Percentiles rank a stretch among this genome's conserved stretches.
These are phyloP conservation scores for Potentilla sterilis DNA, from an alignment of 306 rosid genomes.

Conservation along the genomic window DNA sequence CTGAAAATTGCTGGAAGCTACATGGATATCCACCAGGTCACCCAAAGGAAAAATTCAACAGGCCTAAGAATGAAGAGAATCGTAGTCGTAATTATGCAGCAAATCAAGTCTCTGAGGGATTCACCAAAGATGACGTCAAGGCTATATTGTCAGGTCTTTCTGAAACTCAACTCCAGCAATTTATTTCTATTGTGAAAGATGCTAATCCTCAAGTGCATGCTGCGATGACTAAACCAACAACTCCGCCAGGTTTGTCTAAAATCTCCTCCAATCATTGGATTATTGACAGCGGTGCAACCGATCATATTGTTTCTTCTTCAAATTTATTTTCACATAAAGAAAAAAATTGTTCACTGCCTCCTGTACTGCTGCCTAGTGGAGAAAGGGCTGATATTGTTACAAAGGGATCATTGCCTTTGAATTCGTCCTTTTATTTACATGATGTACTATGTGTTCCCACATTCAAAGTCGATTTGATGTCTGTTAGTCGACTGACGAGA, in stretches of 20 bases:
- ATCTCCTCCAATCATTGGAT: neutral
- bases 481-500: neutral
- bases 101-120: neutral
- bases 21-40: neutral
- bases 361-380: neutral
- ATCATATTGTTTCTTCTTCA: neutral
- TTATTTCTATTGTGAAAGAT: too few relatives aligned
- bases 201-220: neutral
- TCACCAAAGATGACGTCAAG: too few relatives aligned
- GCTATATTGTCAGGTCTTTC: too few relatives aligned
- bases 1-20: neutral
- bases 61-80: too few relatives aligned
- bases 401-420: neutral
- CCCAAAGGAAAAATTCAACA: neutral
- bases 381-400: neutral
- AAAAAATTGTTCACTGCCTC: neutral
- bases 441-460: conserved; percentile 9
- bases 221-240: neutral
- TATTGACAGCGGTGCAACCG: neutral
- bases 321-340: too few relatives aligned
- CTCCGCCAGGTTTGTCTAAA: neutral
- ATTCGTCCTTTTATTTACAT: neutral
- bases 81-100: too few relatives aligned
- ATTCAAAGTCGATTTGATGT: conserved; percentile 6
- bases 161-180: too few relatives aligned